Percentiles rank a stretch among this genome's conserved stretches.
These are phyloP conservation scores for Exophiala oligosperma DNA, from an alignment of 2,329 filamentous ascomycete genomes.

Conservation along the genomic window DNA sequence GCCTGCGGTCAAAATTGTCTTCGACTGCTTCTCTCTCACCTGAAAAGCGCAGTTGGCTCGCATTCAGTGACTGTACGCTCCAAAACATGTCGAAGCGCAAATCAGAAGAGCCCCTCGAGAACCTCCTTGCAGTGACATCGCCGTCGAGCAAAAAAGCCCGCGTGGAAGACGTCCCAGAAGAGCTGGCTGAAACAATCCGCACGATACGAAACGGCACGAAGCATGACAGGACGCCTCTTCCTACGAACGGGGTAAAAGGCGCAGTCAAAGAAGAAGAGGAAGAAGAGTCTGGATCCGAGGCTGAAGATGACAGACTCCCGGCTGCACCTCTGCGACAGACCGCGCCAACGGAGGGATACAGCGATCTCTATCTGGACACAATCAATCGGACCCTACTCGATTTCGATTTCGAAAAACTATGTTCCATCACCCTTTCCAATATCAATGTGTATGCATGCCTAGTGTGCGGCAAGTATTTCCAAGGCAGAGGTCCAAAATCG, in stretches of 20 bases:
- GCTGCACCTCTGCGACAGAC: conserved; percentile 61
- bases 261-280: conserved; percentile 27
- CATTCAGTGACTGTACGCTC: neutral
- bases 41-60: neutral
- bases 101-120: conserved; percentile 45
- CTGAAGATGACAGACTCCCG: conserved; percentile 39
- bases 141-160: conserved; percentile 47
- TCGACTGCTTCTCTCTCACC: neutral
- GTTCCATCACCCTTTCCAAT: conserved; percentile 91
- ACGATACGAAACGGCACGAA: neutral
- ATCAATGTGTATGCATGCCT: conserved; percentile 99
- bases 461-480: conserved; percentile 96
- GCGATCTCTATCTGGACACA: conserved; percentile 95
- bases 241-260: conserved; percentile 3
- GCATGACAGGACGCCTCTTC: conserved; percentile 8
- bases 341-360: conserved; percentile 83
- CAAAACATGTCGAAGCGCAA: conserved; percentile 47
- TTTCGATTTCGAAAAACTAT: conserved; percentile 98
- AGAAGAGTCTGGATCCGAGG: conserved; percentile 35
- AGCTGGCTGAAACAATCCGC: neutral
- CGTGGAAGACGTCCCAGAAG: conserved; percentile 38
- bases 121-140: conserved; percentile 36
- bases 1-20: neutral
- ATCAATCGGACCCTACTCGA: conserved; percentile 91
- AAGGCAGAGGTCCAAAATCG: conserved; percentile 88